These are phyloP conservation scores for Crithidia acanthocephali DNA, from an alignment of 208 protist species.

Conservation along the genomic window DNA sequence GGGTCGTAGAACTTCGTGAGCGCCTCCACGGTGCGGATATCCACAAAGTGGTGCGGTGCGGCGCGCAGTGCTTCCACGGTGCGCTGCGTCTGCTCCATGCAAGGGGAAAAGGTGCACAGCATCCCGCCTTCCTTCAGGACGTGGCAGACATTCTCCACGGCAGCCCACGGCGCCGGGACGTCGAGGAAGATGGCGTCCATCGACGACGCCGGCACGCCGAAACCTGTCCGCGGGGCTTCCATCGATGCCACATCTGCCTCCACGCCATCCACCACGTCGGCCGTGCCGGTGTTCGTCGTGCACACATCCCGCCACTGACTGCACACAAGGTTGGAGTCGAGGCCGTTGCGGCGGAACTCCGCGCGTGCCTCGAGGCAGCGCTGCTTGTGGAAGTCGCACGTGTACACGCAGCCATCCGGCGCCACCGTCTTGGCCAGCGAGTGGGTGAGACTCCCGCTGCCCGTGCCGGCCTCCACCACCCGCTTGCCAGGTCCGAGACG, in stretches of 20 bases:
- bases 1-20: conserved; percentile 81
- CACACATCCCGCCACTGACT: conserved; percentile 90
- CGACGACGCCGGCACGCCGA: conserved; percentile 69
- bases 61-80: conserved; percentile 69
- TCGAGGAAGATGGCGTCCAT: conserved; percentile 95
- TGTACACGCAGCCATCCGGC: conserved; percentile 82
- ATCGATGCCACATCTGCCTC: conserved; percentile 47
- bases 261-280: conserved; percentile 34
- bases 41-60: conserved; percentile 72
- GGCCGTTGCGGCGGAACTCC: conserved; percentile 81
- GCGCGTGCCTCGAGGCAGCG: conserved; percentile 76
- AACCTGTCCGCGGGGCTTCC: conserved; percentile 54
- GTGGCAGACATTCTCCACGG: conserved; percentile 87
- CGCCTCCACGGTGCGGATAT: conserved; percentile 90
- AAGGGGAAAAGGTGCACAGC: conserved; percentile 94
- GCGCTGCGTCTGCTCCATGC: conserved; percentile 94
- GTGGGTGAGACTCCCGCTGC: conserved; percentile 91
- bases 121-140: conserved; percentile 82
- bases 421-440: conserved; percentile 81
- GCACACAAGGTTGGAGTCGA: conserved; percentile 59
- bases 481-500: conserved; percentile 70
- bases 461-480: conserved; percentile 91
- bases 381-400: conserved; percentile 89
- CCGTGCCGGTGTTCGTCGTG: conserved; percentile 36
- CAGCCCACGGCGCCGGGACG: conserved; percentile 88